Evolutionary conservation across 495 filamentous ascomycete species (phyloP), one percentile per base, ranked within the genome.

Genomic region (Penicillium malachiteum): DNA sequence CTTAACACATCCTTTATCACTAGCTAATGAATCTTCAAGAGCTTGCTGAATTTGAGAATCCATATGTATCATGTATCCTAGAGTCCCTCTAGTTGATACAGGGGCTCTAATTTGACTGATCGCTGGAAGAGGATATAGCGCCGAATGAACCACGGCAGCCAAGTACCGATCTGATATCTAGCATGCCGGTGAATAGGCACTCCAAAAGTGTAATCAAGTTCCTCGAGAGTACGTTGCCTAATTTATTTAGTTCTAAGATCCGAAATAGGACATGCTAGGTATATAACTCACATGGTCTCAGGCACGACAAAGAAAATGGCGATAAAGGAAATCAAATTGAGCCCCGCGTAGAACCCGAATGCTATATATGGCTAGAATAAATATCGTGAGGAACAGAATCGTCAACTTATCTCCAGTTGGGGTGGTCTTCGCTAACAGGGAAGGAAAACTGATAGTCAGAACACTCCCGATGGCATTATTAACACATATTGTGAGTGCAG

Each of bases 131-230:
- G 56, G 10, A 59, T 64, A 54, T 81, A 88, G 18, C 83, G 76
- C 69, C 84, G 83, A 63, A 89, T 60, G 77, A 82, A 91, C 76
- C 80, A 92, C 6, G 82, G 81, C 18, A 89, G 68, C 17, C 75
- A 82, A 55, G 81, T 76, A 48, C 68, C 78, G 26, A 83, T 12
- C 69, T 93, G 86, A 65, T 90, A 88, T n/a, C n/a, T n/a, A n/a
- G 78, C 78, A 65, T 88, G 87, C 35, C 73, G 74, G 51, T 76
- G 57, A 21, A 80, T 84, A 0, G 85, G 84, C 12, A 90, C 86
- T 7, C 82, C 86, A 57, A 90, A 92, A 48, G 91, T 83, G 63
- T 89, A 89, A 69, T 92, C 89, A 32, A 92, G 77, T 63, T 93
- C 89, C 68, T 93, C 88, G 26, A 91, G 81, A 3, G 86, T 89